Conservation (phyloP, 345 rosid genomes). For the Arabidopsis suecica region DNA sequence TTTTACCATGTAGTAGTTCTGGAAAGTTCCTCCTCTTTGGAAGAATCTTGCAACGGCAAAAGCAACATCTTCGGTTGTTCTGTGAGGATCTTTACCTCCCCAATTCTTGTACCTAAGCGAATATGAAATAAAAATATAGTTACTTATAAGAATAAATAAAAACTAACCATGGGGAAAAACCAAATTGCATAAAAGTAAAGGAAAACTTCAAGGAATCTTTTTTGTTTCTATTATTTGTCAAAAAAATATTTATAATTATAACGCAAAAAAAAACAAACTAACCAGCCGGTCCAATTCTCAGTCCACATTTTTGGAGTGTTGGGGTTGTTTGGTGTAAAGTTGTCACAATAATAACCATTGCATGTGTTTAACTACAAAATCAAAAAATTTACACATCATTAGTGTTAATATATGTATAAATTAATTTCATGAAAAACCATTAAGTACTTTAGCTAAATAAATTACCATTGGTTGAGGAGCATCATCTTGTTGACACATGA, state of each 20-base stretch:
- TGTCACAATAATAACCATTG: constrained; percentile 63
- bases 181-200: neutral
- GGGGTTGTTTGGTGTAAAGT: constrained; percentile 46
- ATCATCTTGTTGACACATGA: constrained; percentile 61
- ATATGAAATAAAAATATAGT: neutral
- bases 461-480: constrained; percentile 58
- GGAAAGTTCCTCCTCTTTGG: constrained; percentile 60
- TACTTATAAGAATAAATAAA: neutral
- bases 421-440: neutral
- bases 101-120: constrained; percentile 56
- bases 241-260: no score
- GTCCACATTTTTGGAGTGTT: constrained; percentile 69
- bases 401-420: neutral
- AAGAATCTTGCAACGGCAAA: constrained; percentile 65
- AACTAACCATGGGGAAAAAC: neutral
- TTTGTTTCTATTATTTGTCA: no score
- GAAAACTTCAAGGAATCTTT: neutral
- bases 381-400: neutral
- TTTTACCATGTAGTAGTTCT: constrained; percentile 70
- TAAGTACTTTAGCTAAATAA: neutral
- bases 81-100: constrained; percentile 56
- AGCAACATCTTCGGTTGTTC: constrained; percentile 68
- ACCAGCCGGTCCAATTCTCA: constrained; percentile 79
- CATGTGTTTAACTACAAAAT: constrained; percentile 55
- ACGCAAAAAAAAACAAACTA: constrained; percentile 3